These are phyloP conservation scores for Viola pubescens DNA, from an alignment of 441 rosid genomes.

Conservation along the genomic window DNA sequence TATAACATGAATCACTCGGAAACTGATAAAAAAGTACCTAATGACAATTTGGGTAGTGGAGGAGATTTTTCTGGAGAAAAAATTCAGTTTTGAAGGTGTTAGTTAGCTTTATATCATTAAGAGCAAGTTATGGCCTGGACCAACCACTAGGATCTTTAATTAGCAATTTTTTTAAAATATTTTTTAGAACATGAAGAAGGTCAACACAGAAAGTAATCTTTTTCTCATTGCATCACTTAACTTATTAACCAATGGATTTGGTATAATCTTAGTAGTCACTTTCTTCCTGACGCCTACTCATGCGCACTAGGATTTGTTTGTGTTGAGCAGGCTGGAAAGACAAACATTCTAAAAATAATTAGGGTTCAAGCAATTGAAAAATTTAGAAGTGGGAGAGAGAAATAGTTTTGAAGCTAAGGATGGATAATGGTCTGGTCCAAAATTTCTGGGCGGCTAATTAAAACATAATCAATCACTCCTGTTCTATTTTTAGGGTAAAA, in stretches of 20 bases:
- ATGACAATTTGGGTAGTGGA: too few species aligned
- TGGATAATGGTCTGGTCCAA: conserved; percentile 4
- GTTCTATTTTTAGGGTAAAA: too few species aligned
- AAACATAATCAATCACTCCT: neutral
- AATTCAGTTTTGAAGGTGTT: too few species aligned
- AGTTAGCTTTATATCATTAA: too few species aligned
- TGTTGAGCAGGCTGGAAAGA: neutral
- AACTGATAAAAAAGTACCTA: too few species aligned
- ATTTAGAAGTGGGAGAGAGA: neutral
- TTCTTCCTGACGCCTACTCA: neutral
- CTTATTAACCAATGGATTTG: neutral
- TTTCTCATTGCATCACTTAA: neutral
- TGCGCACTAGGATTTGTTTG: conserved; percentile 11
- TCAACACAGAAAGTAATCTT: neutral
- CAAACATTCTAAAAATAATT: neutral
- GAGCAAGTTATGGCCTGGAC: too few species aligned
- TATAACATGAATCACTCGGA: too few species aligned
- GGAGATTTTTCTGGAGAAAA: too few species aligned
- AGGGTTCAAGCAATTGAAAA: neutral
- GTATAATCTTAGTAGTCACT: conserved; percentile 1
- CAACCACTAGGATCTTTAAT: too few species aligned
- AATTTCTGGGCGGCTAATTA: conserved; percentile 13
- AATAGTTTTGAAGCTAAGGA: neutral
- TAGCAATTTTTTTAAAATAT: too few species aligned
- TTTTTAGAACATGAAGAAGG: neutral